A percentile compares a stretch with the other conserved stretches of the same genome.
These are phyloP conservation scores for Austroboletus niveus DNA, from an alignment of 1,284 basidiomycete species.

Conservation along the genomic window DNA sequence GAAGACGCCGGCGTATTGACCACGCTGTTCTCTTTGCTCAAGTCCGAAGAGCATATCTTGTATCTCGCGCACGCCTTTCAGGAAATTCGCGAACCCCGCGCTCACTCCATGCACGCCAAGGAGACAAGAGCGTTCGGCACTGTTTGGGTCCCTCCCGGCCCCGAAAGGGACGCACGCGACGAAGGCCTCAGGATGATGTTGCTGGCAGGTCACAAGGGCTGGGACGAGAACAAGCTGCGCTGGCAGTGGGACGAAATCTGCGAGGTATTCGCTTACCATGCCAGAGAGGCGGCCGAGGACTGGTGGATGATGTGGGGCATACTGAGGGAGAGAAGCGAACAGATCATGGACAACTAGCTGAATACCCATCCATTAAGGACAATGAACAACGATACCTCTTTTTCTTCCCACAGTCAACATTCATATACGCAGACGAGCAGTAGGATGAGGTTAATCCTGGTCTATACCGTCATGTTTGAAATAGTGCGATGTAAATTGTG, in stretches of 20 bases:
- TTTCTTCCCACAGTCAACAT: background rate
- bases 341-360: constrained; percentile 5
- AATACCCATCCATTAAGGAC: constrained; percentile 2
- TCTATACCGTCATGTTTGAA: constrained; percentile 2
- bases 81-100: constrained; percentile 40
- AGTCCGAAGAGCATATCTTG: constrained; percentile 38
- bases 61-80: constrained; percentile 43
- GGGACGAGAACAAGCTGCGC: constrained; percentile 30
- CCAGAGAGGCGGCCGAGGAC: constrained; percentile 43
- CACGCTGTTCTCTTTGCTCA: constrained; percentile 43
- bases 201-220: constrained; percentile 28
- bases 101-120: constrained; percentile 24
- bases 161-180: constrained; percentile 39
- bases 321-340: constrained; percentile 34
- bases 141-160: constrained; percentile 39
- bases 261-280: constrained; percentile 45
- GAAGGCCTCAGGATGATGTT: constrained; percentile 32
- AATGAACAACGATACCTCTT: constrained; percentile 3
- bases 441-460: background rate
- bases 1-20: constrained; percentile 47
- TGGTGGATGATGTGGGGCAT: constrained; percentile 49
- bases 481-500: constrained; percentile 12
- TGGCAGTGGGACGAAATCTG: constrained; percentile 45
- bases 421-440: background rate
- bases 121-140: constrained; percentile 24